Percentiles rank a stretch among this genome's conserved stretches.
These are phyloP conservation scores for Monosporascus cannonballus DNA, from an alignment of 2,329 filamentous ascomycete species.

Conservation along the genomic window DNA sequence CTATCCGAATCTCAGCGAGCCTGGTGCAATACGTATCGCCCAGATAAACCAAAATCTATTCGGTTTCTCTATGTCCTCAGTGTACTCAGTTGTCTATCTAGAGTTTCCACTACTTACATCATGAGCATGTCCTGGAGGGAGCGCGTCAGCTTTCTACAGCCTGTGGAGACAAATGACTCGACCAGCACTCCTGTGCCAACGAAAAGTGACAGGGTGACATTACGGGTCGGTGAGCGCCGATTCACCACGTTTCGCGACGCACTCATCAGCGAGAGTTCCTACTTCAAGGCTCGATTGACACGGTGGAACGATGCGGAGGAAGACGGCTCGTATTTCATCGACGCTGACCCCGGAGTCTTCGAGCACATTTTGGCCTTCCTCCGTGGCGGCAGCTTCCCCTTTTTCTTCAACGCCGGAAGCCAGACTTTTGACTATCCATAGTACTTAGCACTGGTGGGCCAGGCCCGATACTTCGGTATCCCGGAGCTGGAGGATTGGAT, in stretches of 20 bases:
- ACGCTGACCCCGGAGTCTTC: slow-evolving; percentile 30
- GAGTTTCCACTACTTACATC: too few relatives aligned
- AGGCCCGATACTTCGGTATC: slow-evolving; percentile 29
- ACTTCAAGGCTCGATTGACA: slow-evolving; percentile 17
- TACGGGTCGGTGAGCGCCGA: slow-evolving; percentile 13
- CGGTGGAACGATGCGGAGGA: slow-evolving; percentile 15
- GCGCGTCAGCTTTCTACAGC: too few relatives aligned
- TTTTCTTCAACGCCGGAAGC: slow-evolving; percentile 26
- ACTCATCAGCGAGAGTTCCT: slow-evolving; percentile 13
- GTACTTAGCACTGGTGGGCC: slow-evolving; percentile 25
- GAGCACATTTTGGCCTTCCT: slow-evolving; percentile 28
- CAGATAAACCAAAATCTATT: too few relatives aligned
- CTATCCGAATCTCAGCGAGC: too few relatives aligned
- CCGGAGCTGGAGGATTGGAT: slow-evolving; percentile 26
- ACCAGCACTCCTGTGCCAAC: too few relatives aligned
- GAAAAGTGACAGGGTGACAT: background rate
- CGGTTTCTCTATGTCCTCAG: too few relatives aligned
- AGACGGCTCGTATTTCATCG: slow-evolving; percentile 32
- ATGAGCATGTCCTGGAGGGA: too few relatives aligned
- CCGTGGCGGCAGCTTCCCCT: slow-evolving; percentile 23
- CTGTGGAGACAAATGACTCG: too few relatives aligned
- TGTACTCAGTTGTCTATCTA: too few relatives aligned
- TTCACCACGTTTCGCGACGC: slow-evolving; percentile 15
- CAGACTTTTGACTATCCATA: slow-evolving; percentile 26
- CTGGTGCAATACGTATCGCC: too few relatives aligned